phyloP scores from a whole-genome alignment of 2,329 filamentous ascomycete species.

The Arthrocladium fulminans region DNA sequence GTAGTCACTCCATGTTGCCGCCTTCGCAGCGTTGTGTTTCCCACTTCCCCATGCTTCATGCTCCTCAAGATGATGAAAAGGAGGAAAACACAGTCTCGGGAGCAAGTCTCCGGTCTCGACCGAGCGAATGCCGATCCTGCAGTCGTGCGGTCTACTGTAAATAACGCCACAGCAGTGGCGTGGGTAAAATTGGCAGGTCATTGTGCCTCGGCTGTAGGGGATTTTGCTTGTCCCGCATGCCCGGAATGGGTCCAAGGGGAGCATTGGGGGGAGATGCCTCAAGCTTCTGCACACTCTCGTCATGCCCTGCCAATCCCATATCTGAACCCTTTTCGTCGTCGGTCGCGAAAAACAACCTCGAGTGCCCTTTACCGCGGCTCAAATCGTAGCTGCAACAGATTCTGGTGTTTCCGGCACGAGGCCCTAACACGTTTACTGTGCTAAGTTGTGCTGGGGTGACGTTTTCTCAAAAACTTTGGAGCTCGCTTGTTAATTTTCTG shows the following conservation, averaged over 20 bases:
- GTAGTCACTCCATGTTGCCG: too few relatives aligned
- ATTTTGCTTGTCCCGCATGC: neutral
- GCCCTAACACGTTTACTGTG: neutral
- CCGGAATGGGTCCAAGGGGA: neutral
- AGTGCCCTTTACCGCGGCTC: constrained; percentile 3
- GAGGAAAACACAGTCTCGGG: neutral
- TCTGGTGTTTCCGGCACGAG: neutral
- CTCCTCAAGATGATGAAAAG: too few relatives aligned
- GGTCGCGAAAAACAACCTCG: neutral
- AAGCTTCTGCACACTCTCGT: neutral
- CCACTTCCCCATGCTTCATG: too few relatives aligned
- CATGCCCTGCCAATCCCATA: neutral
- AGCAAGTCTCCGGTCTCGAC: constrained; percentile 10
- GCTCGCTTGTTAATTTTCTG: neutral
- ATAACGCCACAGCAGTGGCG: too few relatives aligned
- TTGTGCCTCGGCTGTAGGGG: neutral
- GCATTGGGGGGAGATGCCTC: neutral
- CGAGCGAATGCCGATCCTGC: constrained; percentile 11
- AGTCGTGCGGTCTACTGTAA: neutral
- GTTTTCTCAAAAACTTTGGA: constrained; percentile 7
- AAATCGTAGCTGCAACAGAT: neutral
- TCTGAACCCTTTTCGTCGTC: neutral
- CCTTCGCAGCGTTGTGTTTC: too few relatives aligned
- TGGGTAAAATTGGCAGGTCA: too few relatives aligned
- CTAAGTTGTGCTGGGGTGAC: neutral